These are phyloP conservation scores for Cryptococcus jaspeensis DNA, from an alignment of 1,284 basidiomycete genomes.

Conservation along the genomic window DNA sequence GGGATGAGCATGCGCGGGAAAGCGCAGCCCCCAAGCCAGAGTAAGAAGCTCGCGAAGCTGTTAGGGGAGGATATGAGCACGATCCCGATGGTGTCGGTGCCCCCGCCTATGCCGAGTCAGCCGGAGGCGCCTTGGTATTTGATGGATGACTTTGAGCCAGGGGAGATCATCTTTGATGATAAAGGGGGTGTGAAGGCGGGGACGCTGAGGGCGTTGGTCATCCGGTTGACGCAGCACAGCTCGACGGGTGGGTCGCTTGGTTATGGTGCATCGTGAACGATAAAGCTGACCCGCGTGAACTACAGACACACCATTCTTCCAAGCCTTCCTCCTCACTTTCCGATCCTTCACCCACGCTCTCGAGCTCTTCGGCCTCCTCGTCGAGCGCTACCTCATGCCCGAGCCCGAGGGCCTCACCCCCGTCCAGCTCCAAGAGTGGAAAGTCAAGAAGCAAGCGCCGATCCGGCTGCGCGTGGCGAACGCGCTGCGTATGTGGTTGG, in stretches of 20 bases:
- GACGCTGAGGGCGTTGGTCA: slow-evolving; percentile 79
- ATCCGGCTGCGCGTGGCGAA: slow-evolving; percentile 83
- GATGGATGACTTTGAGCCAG: slow-evolving; percentile 70
- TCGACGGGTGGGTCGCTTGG: slow-evolving; percentile 61
- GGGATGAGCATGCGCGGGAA: not conserved
- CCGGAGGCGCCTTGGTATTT: slow-evolving; percentile 77
- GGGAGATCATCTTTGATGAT: slow-evolving; percentile 79
- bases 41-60: slow-evolving; percentile 67
- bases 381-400: slow-evolving; percentile 76
- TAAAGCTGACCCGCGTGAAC: not conserved
- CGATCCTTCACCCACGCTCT: slow-evolving; percentile 89
- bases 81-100: slow-evolving; percentile 51
- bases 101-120: slow-evolving; percentile 54
- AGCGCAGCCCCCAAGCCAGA: not conserved
- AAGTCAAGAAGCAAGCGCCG: slow-evolving; percentile 80
- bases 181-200: slow-evolving; percentile 83
- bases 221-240: slow-evolving; percentile 86
- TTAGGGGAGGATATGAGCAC: slow-evolving; percentile 64
- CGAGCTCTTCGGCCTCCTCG: slow-evolving; percentile 81
- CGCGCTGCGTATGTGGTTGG: slow-evolving; percentile 75
- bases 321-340: slow-evolving; percentile 95
- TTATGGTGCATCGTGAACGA: too few species aligned
- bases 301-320: slow-evolving; percentile 64
- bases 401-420: slow-evolving; percentile 68
- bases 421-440: slow-evolving; percentile 76